Evolutionary conservation across 192 early-diverging fungal species (phyloP).

Genomic region (Linnemannia hyalina): DNA sequence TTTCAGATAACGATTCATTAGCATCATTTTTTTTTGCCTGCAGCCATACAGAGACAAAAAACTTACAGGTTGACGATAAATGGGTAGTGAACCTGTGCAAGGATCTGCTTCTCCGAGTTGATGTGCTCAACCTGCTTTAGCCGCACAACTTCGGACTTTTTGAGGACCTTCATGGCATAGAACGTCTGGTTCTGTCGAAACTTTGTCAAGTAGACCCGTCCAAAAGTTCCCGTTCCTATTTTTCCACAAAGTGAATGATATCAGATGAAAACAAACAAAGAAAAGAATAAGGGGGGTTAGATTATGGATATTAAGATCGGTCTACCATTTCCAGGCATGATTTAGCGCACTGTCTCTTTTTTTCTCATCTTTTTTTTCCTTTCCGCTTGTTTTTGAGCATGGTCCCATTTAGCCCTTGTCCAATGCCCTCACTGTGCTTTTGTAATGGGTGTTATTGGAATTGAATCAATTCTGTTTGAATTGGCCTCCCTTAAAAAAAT

Average conservation of each 20-base stretch:
- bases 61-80: constrained; percentile 86
- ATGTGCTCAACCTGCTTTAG: constrained; percentile 91
- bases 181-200: constrained; percentile 72
- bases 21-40: not conserved
- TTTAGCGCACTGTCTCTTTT: constrained; percentile 6
- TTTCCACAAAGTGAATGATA: not conserved
- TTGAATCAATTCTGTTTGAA: not conserved
- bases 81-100: constrained; percentile 78
- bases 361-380: not conserved
- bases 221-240: constrained; percentile 97
- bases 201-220: constrained; percentile 90
- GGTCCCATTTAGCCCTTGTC: not conserved
- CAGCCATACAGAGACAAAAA: not conserved
- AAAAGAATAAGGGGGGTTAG: not conserved
- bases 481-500: not conserved
- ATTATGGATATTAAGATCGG: not conserved
- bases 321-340: constrained; percentile 7
- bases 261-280: not conserved
- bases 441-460: not conserved
- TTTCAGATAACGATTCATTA: not conserved
- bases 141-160: constrained; percentile 84
- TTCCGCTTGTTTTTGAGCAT: not conserved
- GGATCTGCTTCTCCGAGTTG: constrained; percentile 86
- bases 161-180: constrained; percentile 91
- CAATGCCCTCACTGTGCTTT: not conserved